phyloP scores from a whole-genome alignment of 495 filamentous ascomycete genomes.

The Lentithecium fluviatile region DNA sequence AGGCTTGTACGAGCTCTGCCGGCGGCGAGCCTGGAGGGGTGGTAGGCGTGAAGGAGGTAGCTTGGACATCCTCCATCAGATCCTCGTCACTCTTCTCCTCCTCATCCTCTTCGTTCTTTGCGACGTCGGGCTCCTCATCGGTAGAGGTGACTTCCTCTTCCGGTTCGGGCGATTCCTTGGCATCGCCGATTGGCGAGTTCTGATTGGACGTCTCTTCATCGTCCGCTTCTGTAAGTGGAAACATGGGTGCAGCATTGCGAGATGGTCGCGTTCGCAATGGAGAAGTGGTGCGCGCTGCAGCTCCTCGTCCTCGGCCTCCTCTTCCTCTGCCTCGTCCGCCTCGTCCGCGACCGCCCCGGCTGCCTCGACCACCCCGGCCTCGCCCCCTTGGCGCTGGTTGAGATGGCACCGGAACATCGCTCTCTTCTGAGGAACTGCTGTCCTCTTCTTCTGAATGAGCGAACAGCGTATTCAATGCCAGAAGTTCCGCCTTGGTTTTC shows the following conservation, averaged over 20 bases:
- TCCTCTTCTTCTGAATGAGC: background rate
- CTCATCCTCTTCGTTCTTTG: constrained; percentile 8
- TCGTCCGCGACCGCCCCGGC: constrained; percentile 15
- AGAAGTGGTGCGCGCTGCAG: background rate
- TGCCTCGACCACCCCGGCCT: constrained; percentile 21
- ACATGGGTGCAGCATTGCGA: constrained; percentile 29
- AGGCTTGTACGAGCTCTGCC: background rate
- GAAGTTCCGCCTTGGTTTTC: background rate
- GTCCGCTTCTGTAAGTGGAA: constrained; percentile 31
- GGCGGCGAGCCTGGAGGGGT: constrained; percentile 23
- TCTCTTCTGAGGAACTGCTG: constrained; percentile 3
- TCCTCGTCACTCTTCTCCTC: background rate
- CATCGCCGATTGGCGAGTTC: constrained; percentile 17
- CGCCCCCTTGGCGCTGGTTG: constrained; percentile 1
- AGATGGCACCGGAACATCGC: constrained; percentile 9
- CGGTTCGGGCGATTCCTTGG: constrained; percentile 18
- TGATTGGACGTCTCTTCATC: constrained; percentile 30
- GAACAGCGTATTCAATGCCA: background rate
- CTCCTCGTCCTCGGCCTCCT: constrained; percentile 14
- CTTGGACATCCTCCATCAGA: background rate
- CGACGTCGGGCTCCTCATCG: constrained; percentile 3
- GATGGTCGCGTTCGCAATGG: constrained; percentile 18
- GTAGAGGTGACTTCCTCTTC: constrained; percentile 9
- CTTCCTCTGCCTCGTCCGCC: constrained; percentile 15
- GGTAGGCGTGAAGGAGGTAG: background rate